Conservation (phyloP, 306 rosid species). For the Spatholobus suberectus region DNA sequence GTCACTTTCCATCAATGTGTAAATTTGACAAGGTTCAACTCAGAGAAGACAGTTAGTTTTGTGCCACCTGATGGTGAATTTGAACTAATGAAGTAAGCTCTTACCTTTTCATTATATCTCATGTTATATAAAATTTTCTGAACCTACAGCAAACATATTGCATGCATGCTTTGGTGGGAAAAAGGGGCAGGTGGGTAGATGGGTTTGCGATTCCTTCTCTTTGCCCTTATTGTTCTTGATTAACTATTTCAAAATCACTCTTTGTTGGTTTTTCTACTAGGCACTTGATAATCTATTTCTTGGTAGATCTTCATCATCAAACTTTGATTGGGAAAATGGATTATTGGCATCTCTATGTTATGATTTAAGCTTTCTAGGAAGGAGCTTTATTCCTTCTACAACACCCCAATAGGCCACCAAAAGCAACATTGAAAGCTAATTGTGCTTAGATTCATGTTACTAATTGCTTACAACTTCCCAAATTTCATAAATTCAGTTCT, state of each 20-base stretch:
- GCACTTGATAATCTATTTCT: constrained; percentile 3
- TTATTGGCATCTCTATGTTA: constrained; percentile 14
- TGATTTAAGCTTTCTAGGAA: constrained; percentile 28
- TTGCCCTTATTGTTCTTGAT: neutral
- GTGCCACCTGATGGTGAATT: constrained; percentile 98
- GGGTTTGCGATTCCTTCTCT: constrained; percentile 6
- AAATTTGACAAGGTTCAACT: constrained; percentile 92
- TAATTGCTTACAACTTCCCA: neutral
- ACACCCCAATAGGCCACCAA: constrained; percentile 10
- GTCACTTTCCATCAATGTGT: constrained; percentile 98
- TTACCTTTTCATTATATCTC: neutral
- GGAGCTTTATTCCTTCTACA: neutral
- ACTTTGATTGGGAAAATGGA: neutral
- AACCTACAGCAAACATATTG: neutral
- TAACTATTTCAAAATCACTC: constrained; percentile 21
- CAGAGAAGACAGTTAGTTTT: constrained; percentile 95
- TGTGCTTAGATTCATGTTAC: neutral
- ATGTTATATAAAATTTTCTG: constrained; percentile 21
- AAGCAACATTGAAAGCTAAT: neutral
- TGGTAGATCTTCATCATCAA: constrained; percentile 12
- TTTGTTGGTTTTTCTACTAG: constrained; percentile 28
- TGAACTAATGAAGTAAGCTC: constrained; percentile 92
- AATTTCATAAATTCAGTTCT: constrained; percentile 7
- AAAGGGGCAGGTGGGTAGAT: neutral
- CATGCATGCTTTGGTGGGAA: constrained; percentile 13